Evolutionary conservation across 208 protist species (phyloP).

Genomic region (Acanthamoeba lugdunensis): DNA sequence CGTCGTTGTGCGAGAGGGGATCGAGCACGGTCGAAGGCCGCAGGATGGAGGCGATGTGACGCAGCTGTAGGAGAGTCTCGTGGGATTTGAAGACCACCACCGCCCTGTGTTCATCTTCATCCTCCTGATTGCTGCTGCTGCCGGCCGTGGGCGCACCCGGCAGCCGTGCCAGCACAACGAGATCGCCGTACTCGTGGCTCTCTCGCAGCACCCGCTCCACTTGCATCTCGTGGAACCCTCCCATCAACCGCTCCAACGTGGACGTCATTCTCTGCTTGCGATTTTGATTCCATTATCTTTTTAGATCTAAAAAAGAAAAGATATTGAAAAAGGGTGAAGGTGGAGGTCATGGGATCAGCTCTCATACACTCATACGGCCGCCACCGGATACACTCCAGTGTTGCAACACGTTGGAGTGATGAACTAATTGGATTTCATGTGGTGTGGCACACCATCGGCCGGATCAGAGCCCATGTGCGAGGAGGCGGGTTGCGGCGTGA

Average conservation of each 20-base stretch:
- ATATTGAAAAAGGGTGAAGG: no score
- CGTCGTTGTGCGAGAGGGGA: background rate
- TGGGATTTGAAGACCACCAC: constrained; percentile 34
- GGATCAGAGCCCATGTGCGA: no score
- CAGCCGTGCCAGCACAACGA: background rate
- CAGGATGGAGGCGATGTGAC: background rate
- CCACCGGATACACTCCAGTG: no score
- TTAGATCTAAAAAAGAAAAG: no score
- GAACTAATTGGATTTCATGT: no score
- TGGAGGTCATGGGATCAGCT: no score
- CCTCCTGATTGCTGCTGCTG: background rate
- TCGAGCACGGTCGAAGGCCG: background rate
- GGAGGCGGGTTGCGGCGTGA: no score
- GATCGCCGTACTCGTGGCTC: constrained; percentile 45
- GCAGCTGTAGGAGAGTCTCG: background rate
- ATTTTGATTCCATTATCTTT: no score
- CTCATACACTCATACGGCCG: no score
- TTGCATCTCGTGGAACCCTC: background rate
- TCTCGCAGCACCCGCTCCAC: constrained; percentile 15
- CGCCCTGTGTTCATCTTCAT: background rate
- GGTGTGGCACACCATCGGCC: no score
- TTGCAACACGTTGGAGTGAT: no score
- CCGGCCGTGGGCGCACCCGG: background rate
- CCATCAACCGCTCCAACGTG: background rate
- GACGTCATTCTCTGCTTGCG: background rate